Evolutionary conservation across 2,329 filamentous ascomycete species (phyloP).

Genomic region (Hypoxylon sp.): DNA sequence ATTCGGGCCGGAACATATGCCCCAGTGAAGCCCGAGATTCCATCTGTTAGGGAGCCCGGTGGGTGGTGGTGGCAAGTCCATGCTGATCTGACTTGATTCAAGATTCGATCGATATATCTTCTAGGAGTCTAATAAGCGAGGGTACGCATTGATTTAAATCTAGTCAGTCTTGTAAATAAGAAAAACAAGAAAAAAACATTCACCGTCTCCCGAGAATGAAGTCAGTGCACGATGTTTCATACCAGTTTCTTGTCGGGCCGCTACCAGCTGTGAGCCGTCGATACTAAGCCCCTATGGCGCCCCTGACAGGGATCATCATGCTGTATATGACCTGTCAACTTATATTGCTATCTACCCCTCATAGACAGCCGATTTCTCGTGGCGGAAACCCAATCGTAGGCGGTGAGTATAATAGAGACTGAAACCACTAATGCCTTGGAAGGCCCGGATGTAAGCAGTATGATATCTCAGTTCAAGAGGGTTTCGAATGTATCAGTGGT

Average conservation of each 20-base stretch:
- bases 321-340: background rate
- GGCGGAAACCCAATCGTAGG: too few relatives aligned
- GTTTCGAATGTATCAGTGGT: too few relatives aligned
- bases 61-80: conserved; percentile 24
- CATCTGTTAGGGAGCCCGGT: conserved; percentile 20
- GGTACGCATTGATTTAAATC: background rate
- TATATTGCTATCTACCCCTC: background rate
- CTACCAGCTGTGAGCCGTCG: too few relatives aligned
- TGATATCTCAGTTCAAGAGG: too few relatives aligned
- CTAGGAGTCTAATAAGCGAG: background rate
- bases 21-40: conserved; percentile 42
- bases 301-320: background rate
- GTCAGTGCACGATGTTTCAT: background rate
- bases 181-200: background rate
- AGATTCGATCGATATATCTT: background rate
- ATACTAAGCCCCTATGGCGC: background rate
- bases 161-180: too few relatives aligned
- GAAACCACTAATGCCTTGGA: too few relatives aligned
- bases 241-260: background rate
- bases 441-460: too few relatives aligned
- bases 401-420: too few relatives aligned
- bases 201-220: background rate
- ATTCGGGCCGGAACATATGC: conserved; percentile 19
- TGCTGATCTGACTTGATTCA: background rate
- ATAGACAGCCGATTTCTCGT: too few relatives aligned